Evolutionary conservation across 495 filamentous ascomycete genomes (phyloP), one percentile per base, ranked within the genome.

Genomic region (Neurospora discreta): DNA sequence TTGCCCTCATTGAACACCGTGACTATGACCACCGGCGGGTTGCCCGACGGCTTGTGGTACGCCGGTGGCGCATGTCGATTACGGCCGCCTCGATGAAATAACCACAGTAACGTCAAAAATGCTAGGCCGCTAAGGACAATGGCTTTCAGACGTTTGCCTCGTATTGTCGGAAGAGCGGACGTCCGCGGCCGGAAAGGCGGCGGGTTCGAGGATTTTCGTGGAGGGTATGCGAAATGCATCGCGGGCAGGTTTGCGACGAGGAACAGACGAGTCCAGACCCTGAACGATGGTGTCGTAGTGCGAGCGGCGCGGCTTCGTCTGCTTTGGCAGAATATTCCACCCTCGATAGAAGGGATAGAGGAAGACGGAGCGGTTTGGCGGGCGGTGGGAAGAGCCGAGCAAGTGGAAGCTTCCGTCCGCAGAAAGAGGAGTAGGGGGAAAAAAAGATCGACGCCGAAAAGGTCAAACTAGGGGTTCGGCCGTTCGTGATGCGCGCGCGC

Each of bases 161-260:
- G 88, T 74, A 93, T 83, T 70, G 77, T 75, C 10, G 88, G 88
- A 71, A 91, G 82, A 71, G 88, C 84, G 23, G 89, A 85, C 40
- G 89, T 84, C 75, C 89, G 87, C 42, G 87, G 81, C 44, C 84
- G 76, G 76, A 84, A 89, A 38, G 86, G 87, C 40, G 90, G 89
- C 70, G 91, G 87, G 75, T 89, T 87, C 71, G 90, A 92, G 75
- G 88, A 88, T 81, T 92, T 95, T 77, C 93, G 90, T 72, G 93
- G 89, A 71, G 94, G 94, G 73, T 95, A 83, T 70, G 95, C 95
- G 85, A 94, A 94, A 78, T 98, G 95, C 95, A 98, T 98, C 73
- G 75, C 82, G 75, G 65, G 6, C 15, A 58, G 40, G 33, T 71
- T 38, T 68, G 40, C 15, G 69, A 20, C 9, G 52, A 33, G 33